phyloP scores from a whole-genome alignment of 768 basidiomycete species.

The Mycena venus region DNA sequence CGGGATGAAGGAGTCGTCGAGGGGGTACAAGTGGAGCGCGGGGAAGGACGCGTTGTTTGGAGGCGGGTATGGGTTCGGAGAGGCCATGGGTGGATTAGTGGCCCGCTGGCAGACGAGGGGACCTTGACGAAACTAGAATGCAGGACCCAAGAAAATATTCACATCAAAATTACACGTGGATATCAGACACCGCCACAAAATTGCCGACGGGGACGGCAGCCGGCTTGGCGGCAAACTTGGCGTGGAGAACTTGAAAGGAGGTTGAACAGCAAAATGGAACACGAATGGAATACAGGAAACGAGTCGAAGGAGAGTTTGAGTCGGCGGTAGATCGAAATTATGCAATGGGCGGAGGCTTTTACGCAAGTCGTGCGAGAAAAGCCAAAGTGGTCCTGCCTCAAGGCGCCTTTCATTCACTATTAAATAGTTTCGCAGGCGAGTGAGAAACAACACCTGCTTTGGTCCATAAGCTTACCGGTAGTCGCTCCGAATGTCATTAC shows the following conservation, averaged over 20 bases:
- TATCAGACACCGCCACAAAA: background rate
- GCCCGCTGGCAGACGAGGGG: background rate
- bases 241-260: no score
- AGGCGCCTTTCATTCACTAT: no score
- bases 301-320: background rate
- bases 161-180: constrained; percentile 21
- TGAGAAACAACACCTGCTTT: no score
- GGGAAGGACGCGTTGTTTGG: constrained; percentile 23
- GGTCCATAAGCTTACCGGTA: no score
- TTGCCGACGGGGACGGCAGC: background rate
- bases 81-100: constrained; percentile 17
- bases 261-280: no score
- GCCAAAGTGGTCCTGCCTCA: background rate
- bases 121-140: background rate
- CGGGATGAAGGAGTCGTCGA: constrained; percentile 94
- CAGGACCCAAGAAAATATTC: constrained; percentile 19
- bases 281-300: no score
- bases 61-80: constrained; percentile 8
- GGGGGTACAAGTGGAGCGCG: constrained; percentile 83
- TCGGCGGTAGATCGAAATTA: background rate
- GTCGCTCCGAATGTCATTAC: no score
- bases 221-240: background rate
- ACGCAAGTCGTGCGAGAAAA: background rate
- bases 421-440: no score
- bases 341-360: background rate